Evolutionary conservation across 129 eudicot species (phyloP).

Genomic region (Rutidosis leptorrhynchoides): DNA sequence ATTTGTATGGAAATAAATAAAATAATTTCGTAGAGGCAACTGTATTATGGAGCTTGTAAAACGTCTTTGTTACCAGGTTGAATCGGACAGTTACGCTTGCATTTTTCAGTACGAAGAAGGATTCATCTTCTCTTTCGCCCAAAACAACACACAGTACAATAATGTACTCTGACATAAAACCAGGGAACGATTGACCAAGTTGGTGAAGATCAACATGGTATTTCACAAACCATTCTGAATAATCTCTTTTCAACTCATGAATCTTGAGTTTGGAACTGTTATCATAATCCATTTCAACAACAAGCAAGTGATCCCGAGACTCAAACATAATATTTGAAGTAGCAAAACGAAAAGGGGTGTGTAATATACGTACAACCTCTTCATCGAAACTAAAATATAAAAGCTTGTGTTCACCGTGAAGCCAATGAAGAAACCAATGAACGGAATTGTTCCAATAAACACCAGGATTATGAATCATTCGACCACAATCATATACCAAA

Average conservation of each 20-base stretch:
- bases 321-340: background rate
- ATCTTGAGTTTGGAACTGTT: background rate
- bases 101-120: too few relatives aligned
- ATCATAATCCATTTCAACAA: background rate
- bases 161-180: too few relatives aligned
- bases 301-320: background rate
- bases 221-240: too few relatives aligned
- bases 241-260: background rate
- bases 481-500: background rate
- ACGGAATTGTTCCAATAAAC: slow-evolving; percentile 12
- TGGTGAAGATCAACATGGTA: too few relatives aligned
- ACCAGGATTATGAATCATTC: background rate
- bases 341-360: background rate
- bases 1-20: too few relatives aligned
- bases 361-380: background rate
- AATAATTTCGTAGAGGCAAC: too few relatives aligned
- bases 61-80: background rate
- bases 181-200: background rate
- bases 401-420: background rate
- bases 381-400: background rate
- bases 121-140: too few relatives aligned
- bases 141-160: background rate
- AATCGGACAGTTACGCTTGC: background rate
- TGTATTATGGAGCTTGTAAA: background rate
- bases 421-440: slow-evolving; percentile 1